Evolutionary conservation across 768 basidiomycete species (phyloP), one percentile per base, ranked within the genome.

Genomic region (Clavaria fumosa): DNA sequence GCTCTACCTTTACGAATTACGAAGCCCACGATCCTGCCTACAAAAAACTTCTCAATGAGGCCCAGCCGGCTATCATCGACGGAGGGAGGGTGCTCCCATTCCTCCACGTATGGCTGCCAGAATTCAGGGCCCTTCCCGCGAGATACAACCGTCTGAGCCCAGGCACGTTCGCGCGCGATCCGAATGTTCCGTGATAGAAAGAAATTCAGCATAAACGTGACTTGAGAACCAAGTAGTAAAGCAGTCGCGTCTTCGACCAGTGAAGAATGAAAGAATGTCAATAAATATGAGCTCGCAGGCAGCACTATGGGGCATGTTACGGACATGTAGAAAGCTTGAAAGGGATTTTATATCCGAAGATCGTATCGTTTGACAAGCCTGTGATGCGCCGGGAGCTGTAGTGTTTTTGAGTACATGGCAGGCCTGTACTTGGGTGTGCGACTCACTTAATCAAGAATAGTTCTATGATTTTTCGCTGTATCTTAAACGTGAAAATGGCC

Each of bases 161-260:
- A 85, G 7, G 72, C 86, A 7, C 80, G 69, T 37, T 72, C 71
- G 2, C 78, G 70, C 0, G 88, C 84, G 31, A 89, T 69, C 19
- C 74, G 70, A 33, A 93, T 75, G 55, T 93, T 91, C 32, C 73
- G 73, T 20, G 75, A 67, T 35, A 96, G 69, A 59, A 91, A 91
- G 62, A 81, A 91, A 2, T 63, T 66, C 35, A 93, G 64, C 39
- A 96, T 78, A 14, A 58, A 57, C 0, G 82, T 81, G 23, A 83
- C 51, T 59, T 91, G 86, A 0, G 72, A 62, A 6, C 80, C 75
- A 4, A 90, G 51, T 38, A 89, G 67, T 37, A 88, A 61, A 10
- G 82, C 52, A 0, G 83, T 70, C 9, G 83, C 81, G 53, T 86
- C 84, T 86, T 46, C 7, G 27, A 19, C 30, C 24, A 35, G 18